Base-by-base conservation (phyloP, 2,329 filamentous ascomycete genomes). In the Talaromyces sp. region DNA sequence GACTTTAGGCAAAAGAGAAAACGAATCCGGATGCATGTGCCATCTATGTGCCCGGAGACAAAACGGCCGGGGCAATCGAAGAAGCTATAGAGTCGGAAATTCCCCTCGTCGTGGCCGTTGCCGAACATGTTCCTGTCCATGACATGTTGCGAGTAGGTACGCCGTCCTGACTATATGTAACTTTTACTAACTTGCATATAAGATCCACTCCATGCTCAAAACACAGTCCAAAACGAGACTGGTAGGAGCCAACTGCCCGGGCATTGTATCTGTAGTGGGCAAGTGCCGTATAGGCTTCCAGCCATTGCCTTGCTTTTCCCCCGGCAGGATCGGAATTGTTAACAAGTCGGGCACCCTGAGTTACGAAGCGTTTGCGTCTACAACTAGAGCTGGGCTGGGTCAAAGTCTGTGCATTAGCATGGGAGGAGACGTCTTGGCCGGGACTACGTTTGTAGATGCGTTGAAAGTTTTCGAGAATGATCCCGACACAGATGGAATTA, bases 331-430 rank as follows among this genome's bases (percentile, higher is more conserved):
- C 25, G 90, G 89, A 2, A 90, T 93, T 59, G 84, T 91, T 3
- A 88, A 89, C n/a, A 92, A 91, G 71, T 92, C 88, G 0, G 90
- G 90, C 0, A 93, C 90, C 0, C 76, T 93, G 47, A 91, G 88
- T 64, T 93, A 93, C 68, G 90, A 93, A 72, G 86, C 90, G 1
- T 90, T 92, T 0, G 90, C 88, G 0, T 87, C 88, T 1, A 86
- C 90, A 27, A 90, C 88, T 7, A 81, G 86, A 63, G 87, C 85
- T n/a, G 89, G 90, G 0, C 77, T 93, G 0, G 90, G 90, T 0
- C 90, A 93, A 73, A 91, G 88, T 68, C 77, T 92, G 7, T 90
- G 89, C 49, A 86, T 93, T 52, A 89, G 88, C 17, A 88, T 93
- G 79, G 90, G 90, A 2, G 90, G 90, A 2, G 90, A 93, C 69